Percentiles rank a stretch among this genome's conserved stretches.
Conservation (phyloP, 73 alveolate species). For the Paramecium octaurelia region DNA sequence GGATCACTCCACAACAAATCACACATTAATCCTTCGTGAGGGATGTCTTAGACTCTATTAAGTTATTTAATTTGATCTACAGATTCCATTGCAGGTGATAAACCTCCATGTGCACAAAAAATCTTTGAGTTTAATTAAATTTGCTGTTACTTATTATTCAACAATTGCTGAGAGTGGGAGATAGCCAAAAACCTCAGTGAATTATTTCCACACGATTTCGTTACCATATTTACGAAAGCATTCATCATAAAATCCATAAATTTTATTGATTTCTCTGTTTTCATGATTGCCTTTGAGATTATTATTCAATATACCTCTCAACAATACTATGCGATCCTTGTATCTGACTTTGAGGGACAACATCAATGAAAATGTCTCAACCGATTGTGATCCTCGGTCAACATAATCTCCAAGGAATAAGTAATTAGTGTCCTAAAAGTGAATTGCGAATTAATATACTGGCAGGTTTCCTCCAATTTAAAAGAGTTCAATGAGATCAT, state of each 20-base stretch:
- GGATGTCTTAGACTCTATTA: slow-evolving; percentile 74
- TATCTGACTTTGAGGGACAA: slow-evolving; percentile 81
- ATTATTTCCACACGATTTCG: slow-evolving; percentile 87
- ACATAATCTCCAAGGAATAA: slow-evolving; percentile 89
- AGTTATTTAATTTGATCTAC: slow-evolving; percentile 59
- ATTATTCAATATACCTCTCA: slow-evolving; percentile 56
- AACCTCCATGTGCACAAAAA: slow-evolving; percentile 72
- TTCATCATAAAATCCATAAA: slow-evolving; percentile 95
- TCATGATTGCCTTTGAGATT: slow-evolving; percentile 78
- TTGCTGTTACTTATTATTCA: slow-evolving; percentile 67
- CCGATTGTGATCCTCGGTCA: slow-evolving; percentile 85
- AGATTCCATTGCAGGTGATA: slow-evolving; percentile 67
- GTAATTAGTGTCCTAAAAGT: slow-evolving; percentile 75
- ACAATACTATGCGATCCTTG: slow-evolving; percentile 79
- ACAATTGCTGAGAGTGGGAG: slow-evolving; percentile 90
- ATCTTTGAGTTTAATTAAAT: slow-evolving; percentile 24
- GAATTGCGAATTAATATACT: slow-evolving; percentile 1
- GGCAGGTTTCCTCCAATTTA: slow-evolving; percentile 80
- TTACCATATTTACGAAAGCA: slow-evolving; percentile 90
- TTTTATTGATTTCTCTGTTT: slow-evolving; percentile 78
- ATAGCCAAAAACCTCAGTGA: slow-evolving; percentile 84
- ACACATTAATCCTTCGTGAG: slow-evolving; percentile 93
- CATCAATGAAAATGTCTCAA: slow-evolving; percentile 80
- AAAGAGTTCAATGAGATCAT: slow-evolving; percentile 88
- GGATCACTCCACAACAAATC: slow-evolving; percentile 95